A percentile compares a stretch with the other conserved stretches of the same genome.
phyloP scores from a whole-genome alignment of 805 yeast species.

The Starmerella roubikii region DNA sequence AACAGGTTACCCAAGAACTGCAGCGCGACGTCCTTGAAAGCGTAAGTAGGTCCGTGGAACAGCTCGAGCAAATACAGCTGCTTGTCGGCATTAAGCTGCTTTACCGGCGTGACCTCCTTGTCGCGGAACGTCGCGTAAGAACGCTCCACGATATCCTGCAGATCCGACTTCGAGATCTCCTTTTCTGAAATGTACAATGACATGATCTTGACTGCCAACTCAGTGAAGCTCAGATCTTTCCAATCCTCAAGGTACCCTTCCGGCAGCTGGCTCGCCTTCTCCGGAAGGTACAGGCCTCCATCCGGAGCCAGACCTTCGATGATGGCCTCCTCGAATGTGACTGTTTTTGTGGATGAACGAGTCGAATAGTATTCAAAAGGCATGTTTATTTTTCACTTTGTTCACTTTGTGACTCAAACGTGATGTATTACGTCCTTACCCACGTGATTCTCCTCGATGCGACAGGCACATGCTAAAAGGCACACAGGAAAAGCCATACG shows the following conservation, averaged over 20 bases:
- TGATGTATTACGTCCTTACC: no score
- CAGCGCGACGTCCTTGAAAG: constrained; percentile 96
- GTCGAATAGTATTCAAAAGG: constrained; percentile 29
- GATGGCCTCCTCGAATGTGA: constrained; percentile 31
- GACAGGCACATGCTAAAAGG: no score
- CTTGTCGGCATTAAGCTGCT: constrained; percentile 39
- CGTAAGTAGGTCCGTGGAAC: constrained; percentile 98
- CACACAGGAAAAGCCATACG: no score
- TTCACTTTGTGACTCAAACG: no score
- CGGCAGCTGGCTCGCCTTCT: constrained; percentile 57
- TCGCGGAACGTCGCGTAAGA: constrained; percentile 88
- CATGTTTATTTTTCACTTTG: constrained; percentile 5
- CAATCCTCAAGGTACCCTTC: constrained; percentile 47
- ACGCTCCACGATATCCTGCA: constrained; percentile 44
- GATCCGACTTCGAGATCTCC: constrained; percentile 63
- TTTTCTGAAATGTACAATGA: constrained; percentile 55
- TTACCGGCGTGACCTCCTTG: constrained; percentile 76
- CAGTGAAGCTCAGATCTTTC: constrained; percentile 65
- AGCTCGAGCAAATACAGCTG: constrained; percentile 70
- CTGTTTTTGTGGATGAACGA: constrained; percentile 26
- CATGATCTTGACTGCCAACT: constrained; percentile 77
- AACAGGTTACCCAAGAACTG: constrained; percentile 96
- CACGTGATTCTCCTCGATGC: no score
- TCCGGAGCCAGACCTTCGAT: constrained; percentile 79
- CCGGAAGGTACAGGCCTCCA: constrained; percentile 90